Evolutionary conservation across 2,329 filamentous ascomycete species (phyloP), one percentile per base, ranked within the genome.

Genomic region (Orbilia brochopaga): DNA sequence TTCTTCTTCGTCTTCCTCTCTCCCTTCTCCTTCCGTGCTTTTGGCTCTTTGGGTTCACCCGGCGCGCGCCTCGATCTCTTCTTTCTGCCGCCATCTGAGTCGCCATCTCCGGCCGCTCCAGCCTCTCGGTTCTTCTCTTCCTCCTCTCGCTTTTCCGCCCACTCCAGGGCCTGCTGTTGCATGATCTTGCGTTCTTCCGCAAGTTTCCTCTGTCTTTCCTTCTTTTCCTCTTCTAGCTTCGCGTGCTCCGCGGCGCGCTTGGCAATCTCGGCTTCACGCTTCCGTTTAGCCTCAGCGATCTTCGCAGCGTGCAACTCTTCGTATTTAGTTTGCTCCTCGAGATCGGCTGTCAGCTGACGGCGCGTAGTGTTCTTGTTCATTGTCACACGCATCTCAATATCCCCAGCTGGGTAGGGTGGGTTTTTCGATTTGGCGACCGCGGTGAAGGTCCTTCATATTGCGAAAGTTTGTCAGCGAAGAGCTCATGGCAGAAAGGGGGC

Each of bases 351-450:
- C 11, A 99, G 85, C 79, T 99, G 93, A 77, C 91, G 92, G 74
- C 90, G 89, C 81, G 96, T 91, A 0, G 95, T 99, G 79, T 97
- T 96, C 72, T 90, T 88, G 74, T 91, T 92, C 94, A 99, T 99
- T 83, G 91, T 96, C 48, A 94, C 93, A 78, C 95, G 91, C 80
- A 95, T 91, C 79, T 97, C 93, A 37, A 99, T 86, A 76, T 97
- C 91, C 70, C 89, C 85, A 76, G 91, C 89, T 5, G 93, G 94
- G 80, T 97, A 99, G 0, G 94, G 95, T 2, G 94, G 86, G 72
- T 84, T 84, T 63, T 87, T 86, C 37, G 82, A 82, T 74, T 84
- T 83, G 0, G 87, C 85, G 58, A 89, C 84, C 19, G 81, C 82
- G 37, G 81, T 82, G 70, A 89, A 86, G 8, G 84, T 81, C 57